A percentile compares a stretch with the other conserved stretches of the same genome.
These are phyloP conservation scores for Hypoxylon fuscum DNA, from an alignment of 495 filamentous ascomycete species.

Conservation along the genomic window DNA sequence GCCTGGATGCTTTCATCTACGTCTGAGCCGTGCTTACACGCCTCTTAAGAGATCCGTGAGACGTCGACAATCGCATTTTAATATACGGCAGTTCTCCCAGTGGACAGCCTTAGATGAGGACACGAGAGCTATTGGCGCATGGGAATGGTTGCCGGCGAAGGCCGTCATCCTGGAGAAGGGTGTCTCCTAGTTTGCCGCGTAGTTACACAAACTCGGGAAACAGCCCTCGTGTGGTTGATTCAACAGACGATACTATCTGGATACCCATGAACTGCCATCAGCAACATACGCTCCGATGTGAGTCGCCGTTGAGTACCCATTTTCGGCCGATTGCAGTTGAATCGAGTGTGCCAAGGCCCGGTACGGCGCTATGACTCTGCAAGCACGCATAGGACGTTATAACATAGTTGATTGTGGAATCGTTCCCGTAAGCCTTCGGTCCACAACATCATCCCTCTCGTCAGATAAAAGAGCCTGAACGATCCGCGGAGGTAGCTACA, in stretches of 20 bases:
- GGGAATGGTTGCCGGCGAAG: conserved; percentile 5
- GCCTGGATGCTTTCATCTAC: conserved; percentile 1
- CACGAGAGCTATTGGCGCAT: conserved; percentile 10
- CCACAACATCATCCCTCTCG: conserved; percentile 17
- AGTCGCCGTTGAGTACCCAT: conserved; percentile 37
- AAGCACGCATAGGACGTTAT: conserved; percentile 14
- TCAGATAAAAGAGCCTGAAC: conserved; percentile 17
- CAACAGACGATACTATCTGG: conserved; percentile 7
- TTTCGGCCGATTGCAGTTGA: conserved; percentile 39
- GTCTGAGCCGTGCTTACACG: conserved; percentile 1
- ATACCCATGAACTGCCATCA: conserved; percentile 5
- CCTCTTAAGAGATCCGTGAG: not conserved
- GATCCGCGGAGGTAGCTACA: conserved; percentile 18
- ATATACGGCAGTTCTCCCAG: conserved; percentile 26
- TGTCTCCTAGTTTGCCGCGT: conserved; percentile 8
- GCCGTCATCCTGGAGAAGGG: conserved; percentile 4
- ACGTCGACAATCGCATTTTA: not conserved
- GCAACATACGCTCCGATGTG: conserved; percentile 18
- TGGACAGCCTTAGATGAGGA: conserved; percentile 18
- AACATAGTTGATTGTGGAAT: conserved; percentile 16
- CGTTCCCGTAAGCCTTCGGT: conserved; percentile 22
- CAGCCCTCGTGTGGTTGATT: not conserved
- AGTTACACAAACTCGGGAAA: not conserved
- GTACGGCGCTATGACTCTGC: conserved; percentile 23
- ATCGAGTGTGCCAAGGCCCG: conserved; percentile 34